Evolutionary conservation across 2,329 filamentous ascomycete species (phyloP).

Genomic region (Penicillium occitanis): DNA sequence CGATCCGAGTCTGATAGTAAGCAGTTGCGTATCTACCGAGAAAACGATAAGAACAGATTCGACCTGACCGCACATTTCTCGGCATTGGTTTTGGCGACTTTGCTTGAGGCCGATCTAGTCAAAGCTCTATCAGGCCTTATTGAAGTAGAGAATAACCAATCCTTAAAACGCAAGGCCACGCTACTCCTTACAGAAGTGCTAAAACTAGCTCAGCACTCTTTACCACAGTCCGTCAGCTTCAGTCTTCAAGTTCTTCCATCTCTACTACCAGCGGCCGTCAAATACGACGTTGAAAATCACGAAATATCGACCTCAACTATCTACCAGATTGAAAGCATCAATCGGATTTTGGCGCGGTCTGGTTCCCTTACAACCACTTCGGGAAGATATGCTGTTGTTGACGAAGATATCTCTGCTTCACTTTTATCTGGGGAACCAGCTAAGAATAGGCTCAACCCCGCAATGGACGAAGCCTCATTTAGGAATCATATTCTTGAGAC

Average conservation of each 20-base stretch:
- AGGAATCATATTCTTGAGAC: conserved; percentile 66
- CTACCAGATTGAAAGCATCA: conserved; percentile 97
- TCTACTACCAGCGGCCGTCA: conserved; percentile 73
- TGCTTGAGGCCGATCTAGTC: conserved; percentile 78
- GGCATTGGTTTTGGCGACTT: conserved; percentile 77
- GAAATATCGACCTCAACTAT: conserved; percentile 86
- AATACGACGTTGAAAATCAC: conserved; percentile 68
- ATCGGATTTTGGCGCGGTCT: conserved; percentile 83
- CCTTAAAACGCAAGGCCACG: conserved; percentile 81
- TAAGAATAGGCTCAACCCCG: conserved; percentile 58
- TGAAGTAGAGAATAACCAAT: conserved; percentile 50
- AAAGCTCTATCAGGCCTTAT: conserved; percentile 51
- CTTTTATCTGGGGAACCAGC: conserved; percentile 42
- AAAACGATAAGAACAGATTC: conserved; percentile 62
- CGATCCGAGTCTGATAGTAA: conserved; percentile 60
- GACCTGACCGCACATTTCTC: conserved; percentile 95
- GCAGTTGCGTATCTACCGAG: conserved; percentile 57
- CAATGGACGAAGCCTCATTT: conserved; percentile 65
- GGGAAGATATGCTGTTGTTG: conserved; percentile 44
- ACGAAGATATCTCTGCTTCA: conserved; percentile 48
- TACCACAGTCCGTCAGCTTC: conserved; percentile 79
- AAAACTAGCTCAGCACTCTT: conserved; percentile 79
- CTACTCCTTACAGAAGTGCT: conserved; percentile 87
- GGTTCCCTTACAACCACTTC: conserved; percentile 47
- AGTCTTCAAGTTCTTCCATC: conserved; percentile 85